Conservation (phyloP, 306 rosid species). For the Boehmeria nivea region DNA sequence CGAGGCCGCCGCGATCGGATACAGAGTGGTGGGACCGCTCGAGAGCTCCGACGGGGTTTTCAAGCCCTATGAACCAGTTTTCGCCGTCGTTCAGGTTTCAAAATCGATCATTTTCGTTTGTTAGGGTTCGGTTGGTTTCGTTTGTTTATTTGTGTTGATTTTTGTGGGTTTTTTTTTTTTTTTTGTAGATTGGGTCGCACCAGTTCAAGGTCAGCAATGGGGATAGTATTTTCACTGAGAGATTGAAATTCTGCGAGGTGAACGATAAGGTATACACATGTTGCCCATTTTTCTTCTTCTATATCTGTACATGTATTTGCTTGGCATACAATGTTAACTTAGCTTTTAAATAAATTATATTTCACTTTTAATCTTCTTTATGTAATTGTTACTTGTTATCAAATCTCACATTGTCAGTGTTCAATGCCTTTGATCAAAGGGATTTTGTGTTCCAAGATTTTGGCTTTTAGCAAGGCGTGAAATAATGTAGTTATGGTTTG, state of each 20-base stretch:
- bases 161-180: background rate
- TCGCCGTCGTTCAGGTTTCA: conserved; percentile 79
- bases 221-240: conserved; percentile 79
- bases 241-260: conserved; percentile 80
- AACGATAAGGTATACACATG: conserved; percentile 66
- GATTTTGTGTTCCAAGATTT: background rate
- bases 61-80: conserved; percentile 68
- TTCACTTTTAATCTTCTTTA: too few relatives aligned
- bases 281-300: background rate
- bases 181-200: conserved; percentile 75
- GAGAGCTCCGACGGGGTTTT: conserved; percentile 44
- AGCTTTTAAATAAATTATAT: too few relatives aligned
- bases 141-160: background rate
- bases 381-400: too few relatives aligned
- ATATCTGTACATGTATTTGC: background rate
- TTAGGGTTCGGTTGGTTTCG: background rate
- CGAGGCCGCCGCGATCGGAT: conserved; percentile 75
- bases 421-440: conserved; percentile 1
- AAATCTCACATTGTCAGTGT: too few relatives aligned
- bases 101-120: background rate
- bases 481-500: too few relatives aligned
- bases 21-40: conserved; percentile 64
- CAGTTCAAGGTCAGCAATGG: conserved; percentile 88
- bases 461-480: too few relatives aligned
- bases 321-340: too few relatives aligned